Evolutionary conservation across 2,329 filamentous ascomycete species (phyloP), one percentile per base, ranked within the genome.

Genomic region (Nigrospora sphaerica): DNA sequence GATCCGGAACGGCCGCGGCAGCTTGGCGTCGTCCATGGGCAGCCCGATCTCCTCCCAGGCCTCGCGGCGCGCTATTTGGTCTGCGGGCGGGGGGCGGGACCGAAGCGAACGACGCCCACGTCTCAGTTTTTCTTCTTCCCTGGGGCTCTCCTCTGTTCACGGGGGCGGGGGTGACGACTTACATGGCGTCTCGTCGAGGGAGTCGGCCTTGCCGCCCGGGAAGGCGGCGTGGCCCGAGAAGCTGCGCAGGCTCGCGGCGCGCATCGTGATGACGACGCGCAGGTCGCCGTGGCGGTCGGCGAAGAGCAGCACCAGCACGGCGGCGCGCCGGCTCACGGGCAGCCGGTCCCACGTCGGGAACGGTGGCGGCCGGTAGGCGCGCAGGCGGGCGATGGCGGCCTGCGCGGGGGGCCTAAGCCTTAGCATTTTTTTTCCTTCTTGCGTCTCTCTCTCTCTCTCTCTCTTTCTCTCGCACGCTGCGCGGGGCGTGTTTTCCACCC

Each of bases 1-100:
- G 54, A 97, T 84, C 46, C 76, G 75, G 68, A 95, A 96, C 1
- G 88, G 88, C 12, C 73, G 69, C 2, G 88, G 88, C 31, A 95
- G 75, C 49, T 79, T 78, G 47, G 63, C 57, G 59, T 90, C 81
- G 55, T 82, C 75, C 58, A 84, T 74, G 2, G 92, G 88, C 3
- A 97, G 80, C 1, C 92, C 92, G 53, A 97, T 95, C 64, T 97
- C 92, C 64, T 97, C 92, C 63, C 79, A 86, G 1, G 92, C 91
- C 72, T 97, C 92, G 52, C 92, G 81, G 18, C 92, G 81, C 10
- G 92, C 90, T 44, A 91, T 95, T 59, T 91, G 78, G 65, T 88
- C 88, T 67, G 73, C 32, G 31, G 28, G 6, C n/a, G 17, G 16
- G 33, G 13, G 32, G 19, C 33, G 36, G 34, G 19, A n/a, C n/a